These are phyloP conservation scores for Magnolia officinalis DNA, from an alignment of 164 flowering plant genomes.

Conservation along the genomic window DNA sequence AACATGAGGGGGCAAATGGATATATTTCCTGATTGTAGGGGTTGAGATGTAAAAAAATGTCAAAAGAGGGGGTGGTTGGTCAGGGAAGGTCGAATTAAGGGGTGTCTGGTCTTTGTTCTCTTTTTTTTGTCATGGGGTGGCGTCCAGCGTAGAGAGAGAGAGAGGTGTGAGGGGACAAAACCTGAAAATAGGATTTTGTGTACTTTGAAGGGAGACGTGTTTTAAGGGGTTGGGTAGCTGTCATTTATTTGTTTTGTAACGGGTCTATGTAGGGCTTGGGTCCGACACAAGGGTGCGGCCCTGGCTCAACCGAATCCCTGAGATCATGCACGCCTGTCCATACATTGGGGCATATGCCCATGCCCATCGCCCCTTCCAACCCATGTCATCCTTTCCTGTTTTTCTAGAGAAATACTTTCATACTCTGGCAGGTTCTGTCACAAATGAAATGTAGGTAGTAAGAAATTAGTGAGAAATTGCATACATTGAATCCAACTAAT, in stretches of 20 bases:
- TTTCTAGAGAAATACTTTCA: too few relatives aligned
- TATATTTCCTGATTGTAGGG: too few relatives aligned
- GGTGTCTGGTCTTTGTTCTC: neutral
- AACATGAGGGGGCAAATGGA: too few relatives aligned
- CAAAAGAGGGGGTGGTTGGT: too few relatives aligned
- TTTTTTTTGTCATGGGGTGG: neutral
- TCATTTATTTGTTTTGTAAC: neutral
- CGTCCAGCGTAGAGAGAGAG: neutral
- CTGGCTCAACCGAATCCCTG: slow-evolving; percentile 3
- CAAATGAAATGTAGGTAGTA: too few relatives aligned
- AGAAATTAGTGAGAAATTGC: too few relatives aligned
- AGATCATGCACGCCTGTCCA: neutral
- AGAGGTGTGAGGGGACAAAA: neutral
- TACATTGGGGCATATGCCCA: neutral
- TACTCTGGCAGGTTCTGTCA: too few relatives aligned
- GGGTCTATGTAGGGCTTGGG: neutral
- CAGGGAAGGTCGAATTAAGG: too few relatives aligned
- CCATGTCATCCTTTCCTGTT: neutral
- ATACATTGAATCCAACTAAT: too few relatives aligned
- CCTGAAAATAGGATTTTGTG: neutral
- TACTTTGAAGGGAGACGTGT: neutral
- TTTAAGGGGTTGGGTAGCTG: neutral
- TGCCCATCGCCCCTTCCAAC: neutral
- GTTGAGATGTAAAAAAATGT: too few relatives aligned
- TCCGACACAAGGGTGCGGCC: neutral